Percentiles rank a stretch among this genome's conserved stretches.
Conservation (phyloP, 805 yeast genomes). For the Ogataea pilisensis region DNA sequence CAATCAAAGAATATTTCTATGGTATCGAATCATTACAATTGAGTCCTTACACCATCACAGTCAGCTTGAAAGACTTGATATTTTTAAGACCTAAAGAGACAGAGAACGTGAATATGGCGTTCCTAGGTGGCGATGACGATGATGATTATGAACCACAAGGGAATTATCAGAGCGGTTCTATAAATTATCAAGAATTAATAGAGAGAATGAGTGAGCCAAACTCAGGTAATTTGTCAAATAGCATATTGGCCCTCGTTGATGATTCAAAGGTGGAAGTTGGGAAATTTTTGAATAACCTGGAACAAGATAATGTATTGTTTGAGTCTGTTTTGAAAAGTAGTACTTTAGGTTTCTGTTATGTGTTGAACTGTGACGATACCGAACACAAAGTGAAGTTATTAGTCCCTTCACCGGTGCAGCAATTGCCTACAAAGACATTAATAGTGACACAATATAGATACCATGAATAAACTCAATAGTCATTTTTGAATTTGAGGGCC, state of each 20-base stretch:
- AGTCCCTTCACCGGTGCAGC: slow-evolving; percentile 79
- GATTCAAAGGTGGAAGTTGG: slow-evolving; percentile 26
- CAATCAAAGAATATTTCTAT: slow-evolving; percentile 85
- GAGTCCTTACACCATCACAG: slow-evolving; percentile 83
- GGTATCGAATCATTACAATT: slow-evolving; percentile 64
- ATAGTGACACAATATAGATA: slow-evolving; percentile 77
- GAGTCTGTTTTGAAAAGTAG: slow-evolving; percentile 15
- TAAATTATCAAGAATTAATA: slow-evolving; percentile 15
- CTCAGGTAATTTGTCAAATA: slow-evolving; percentile 62
- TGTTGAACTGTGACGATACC: slow-evolving; percentile 57
- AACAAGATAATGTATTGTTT: slow-evolving; percentile 33
- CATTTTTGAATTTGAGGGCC: neutral
- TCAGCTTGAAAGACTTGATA: slow-evolving; percentile 54
- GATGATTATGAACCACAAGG: slow-evolving; percentile 11
- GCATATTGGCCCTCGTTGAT: slow-evolving; percentile 44
- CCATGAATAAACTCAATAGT: slow-evolving; percentile 72
- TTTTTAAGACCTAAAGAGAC: slow-evolving; percentile 53
- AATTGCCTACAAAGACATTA: slow-evolving; percentile 70
- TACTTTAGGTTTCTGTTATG: slow-evolving; percentile 76
- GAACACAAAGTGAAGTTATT: slow-evolving; percentile 65
- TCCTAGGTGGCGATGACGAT: slow-evolving; percentile 27
- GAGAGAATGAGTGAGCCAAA: slow-evolving; percentile 38
- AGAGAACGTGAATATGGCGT: slow-evolving; percentile 20
- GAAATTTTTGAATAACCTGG: slow-evolving; percentile 28
- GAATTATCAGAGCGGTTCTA: too few relatives aligned